Evolutionary conservation across 768 basidiomycete genomes (phyloP).

Genomic region (Leccinum ochraceum): DNA sequence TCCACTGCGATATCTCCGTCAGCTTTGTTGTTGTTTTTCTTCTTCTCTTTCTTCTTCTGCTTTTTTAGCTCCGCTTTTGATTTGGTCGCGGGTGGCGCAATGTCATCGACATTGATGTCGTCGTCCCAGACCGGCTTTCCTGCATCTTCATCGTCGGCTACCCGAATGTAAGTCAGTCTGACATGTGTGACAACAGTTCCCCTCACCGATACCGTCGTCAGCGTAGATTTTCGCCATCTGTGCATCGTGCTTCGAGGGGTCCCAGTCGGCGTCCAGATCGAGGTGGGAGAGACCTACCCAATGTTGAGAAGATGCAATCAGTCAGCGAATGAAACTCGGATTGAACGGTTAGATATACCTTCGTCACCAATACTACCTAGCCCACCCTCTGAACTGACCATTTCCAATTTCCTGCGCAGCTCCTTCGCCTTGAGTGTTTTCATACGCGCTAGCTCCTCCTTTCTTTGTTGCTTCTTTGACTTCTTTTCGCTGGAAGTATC

Average conservation of each 20-base stretch:
- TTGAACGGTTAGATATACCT: constrained; percentile 17
- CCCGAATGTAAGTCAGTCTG: neutral
- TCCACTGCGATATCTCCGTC: constrained; percentile 50
- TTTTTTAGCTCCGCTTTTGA: constrained; percentile 26
- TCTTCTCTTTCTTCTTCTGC: constrained; percentile 56
- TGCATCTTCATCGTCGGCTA: constrained; percentile 37
- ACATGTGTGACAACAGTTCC: neutral
- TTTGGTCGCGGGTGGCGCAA: constrained; percentile 40
- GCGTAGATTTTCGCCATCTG: constrained; percentile 81
- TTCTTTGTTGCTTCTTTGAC: constrained; percentile 31
- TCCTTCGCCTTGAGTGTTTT: constrained; percentile 87
- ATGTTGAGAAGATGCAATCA: neutral
- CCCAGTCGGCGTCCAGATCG: constrained; percentile 93
- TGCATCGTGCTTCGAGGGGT: constrained; percentile 77
- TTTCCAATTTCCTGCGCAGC: constrained; percentile 70
- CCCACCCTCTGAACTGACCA: constrained; percentile 72
- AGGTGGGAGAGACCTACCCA: constrained; percentile 60
- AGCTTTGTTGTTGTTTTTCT: constrained; percentile 32
- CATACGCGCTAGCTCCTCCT: constrained; percentile 79
- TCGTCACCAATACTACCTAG: constrained; percentile 33
- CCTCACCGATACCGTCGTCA: constrained; percentile 39
- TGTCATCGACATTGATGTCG: constrained; percentile 80
- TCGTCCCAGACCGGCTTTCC: constrained; percentile 92
- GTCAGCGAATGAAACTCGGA: neutral
- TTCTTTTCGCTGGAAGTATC: constrained; percentile 64